Percentiles rank a stretch among this genome's conserved stretches.
phyloP scores from a whole-genome alignment of 1,284 basidiomycete species.

The Phylloporus sp. region DNA sequence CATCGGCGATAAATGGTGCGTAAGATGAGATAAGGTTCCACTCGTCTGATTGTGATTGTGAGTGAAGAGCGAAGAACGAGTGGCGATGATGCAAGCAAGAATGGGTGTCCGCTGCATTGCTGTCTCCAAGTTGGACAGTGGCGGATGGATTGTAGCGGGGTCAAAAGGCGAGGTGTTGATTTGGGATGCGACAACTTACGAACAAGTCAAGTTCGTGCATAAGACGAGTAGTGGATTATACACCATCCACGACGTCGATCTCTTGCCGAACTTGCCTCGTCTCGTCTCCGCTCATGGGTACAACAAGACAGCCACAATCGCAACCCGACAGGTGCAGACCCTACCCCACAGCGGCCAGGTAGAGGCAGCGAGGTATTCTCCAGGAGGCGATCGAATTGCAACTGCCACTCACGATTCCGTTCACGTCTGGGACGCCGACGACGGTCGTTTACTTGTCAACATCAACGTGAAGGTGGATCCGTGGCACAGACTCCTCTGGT shows the following conservation, averaged over 20 bases:
- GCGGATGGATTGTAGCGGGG: background rate
- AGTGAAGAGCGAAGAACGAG: background rate
- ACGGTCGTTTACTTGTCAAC: background rate
- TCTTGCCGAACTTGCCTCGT: conserved; percentile 22
- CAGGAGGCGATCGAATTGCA: conserved; percentile 18
- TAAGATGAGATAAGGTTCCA: background rate
- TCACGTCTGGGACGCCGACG: conserved; percentile 5
- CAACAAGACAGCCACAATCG: conserved; percentile 1
- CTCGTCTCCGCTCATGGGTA: conserved; percentile 10
- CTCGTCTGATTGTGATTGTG: background rate
- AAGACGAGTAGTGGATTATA: too few species aligned
- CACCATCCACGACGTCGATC: conserved; percentile 15
- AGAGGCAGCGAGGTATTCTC: conserved; percentile 19
- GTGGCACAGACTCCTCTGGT: conserved; percentile 19
- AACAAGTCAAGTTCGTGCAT: background rate
- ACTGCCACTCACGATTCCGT: conserved; percentile 19
- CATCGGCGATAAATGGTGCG: background rate
- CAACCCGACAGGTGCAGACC: background rate
- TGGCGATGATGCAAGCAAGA: background rate
- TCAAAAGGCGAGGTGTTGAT: background rate
- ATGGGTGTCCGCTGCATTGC: background rate
- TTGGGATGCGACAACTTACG: too few species aligned
- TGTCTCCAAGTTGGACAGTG: background rate
- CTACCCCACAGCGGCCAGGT: conserved; percentile 15
- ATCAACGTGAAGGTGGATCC: conserved; percentile 4